Percentiles rank a stretch among this genome's conserved stretches.
These are phyloP conservation scores for Lycium barbarum DNA, from an alignment of 257 asterid species.

Conservation along the genomic window DNA sequence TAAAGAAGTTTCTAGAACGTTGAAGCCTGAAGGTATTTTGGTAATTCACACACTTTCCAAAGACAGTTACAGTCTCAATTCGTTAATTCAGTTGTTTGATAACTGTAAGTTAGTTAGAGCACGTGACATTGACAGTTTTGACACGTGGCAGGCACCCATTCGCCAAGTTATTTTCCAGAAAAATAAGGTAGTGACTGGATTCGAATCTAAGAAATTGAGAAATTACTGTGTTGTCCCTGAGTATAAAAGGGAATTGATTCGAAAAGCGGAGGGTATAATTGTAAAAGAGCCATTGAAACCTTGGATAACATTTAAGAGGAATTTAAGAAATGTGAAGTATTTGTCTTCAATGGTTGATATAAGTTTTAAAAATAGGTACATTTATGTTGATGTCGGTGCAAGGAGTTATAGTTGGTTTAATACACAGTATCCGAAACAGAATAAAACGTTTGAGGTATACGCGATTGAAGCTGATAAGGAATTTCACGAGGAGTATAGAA, in stretches of 20 bases:
- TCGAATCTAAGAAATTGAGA: not conserved
- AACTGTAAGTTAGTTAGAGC: constrained; percentile 45
- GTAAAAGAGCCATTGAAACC: constrained; percentile 52
- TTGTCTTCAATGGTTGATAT: constrained; percentile 62
- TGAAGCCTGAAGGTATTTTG: constrained; percentile 59
- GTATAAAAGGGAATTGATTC: constrained; percentile 44
- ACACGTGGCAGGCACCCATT: constrained; percentile 38
- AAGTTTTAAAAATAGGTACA: constrained; percentile 59
- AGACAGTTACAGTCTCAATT: constrained; percentile 60
- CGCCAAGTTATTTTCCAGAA: constrained; percentile 54
- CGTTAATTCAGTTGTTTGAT: constrained; percentile 50
- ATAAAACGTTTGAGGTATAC: constrained; percentile 58
- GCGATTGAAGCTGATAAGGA: constrained; percentile 64
- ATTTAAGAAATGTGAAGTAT: constrained; percentile 53
- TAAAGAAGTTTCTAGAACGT: constrained; percentile 55
- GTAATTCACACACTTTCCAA: constrained; percentile 54
- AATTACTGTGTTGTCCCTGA: constrained; percentile 40
- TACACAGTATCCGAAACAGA: constrained; percentile 65
- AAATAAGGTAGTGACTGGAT: constrained; percentile 27
- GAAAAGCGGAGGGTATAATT: constrained; percentile 49
- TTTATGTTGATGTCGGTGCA: constrained; percentile 68
- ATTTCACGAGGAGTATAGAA: constrained; percentile 53
- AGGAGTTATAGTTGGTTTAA: constrained; percentile 69
- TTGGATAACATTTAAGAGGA: constrained; percentile 53
- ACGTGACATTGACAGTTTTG: constrained; percentile 46